Conservation (phyloP, 352 stramenopile genomes). For the Phytopythium aichiense region DNA sequence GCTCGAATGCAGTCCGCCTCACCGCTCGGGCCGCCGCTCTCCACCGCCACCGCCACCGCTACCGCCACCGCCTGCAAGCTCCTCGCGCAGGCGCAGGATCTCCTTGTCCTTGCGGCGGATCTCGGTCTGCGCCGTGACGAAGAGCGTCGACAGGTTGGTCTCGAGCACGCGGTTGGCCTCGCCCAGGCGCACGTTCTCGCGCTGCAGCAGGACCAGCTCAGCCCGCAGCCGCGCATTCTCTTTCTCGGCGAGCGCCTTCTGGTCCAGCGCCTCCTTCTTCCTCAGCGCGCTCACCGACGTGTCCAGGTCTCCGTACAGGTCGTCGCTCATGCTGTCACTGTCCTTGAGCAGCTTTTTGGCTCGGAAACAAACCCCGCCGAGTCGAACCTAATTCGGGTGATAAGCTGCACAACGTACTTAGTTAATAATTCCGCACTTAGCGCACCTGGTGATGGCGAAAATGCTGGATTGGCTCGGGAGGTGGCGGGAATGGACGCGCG, state of each 20-base stretch:
- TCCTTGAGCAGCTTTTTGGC: too few relatives aligned
- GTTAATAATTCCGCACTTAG: too few relatives aligned
- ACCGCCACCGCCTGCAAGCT: slow-evolving; percentile 17
- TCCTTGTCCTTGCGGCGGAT: slow-evolving; percentile 76
- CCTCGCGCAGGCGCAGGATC: slow-evolving; percentile 60
- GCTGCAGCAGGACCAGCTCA: slow-evolving; percentile 63
- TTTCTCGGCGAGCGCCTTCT: slow-evolving; percentile 46
- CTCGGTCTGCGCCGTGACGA: slow-evolving; percentile 69
- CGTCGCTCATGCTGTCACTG: slow-evolving; percentile 30
- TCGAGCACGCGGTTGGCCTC: slow-evolving; percentile 57
- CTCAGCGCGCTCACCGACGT: slow-evolving; percentile 65
- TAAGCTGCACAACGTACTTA: too few relatives aligned
- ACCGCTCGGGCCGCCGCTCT: slow-evolving; percentile 5
- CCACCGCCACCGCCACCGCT: slow-evolving; percentile 8
- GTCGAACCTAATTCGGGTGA: too few relatives aligned
- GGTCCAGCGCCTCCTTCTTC: slow-evolving; percentile 56
- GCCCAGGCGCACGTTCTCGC: slow-evolving; percentile 52
- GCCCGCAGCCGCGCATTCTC: slow-evolving; percentile 45
- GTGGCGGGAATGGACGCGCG: slow-evolving; percentile 42
- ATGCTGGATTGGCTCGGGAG: too few relatives aligned
- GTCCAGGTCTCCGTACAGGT: slow-evolving; percentile 81
- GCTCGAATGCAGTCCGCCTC: background rate
- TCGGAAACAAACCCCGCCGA: too few relatives aligned
- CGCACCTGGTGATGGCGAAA: too few relatives aligned
- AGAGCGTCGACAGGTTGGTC: slow-evolving; percentile 72